These are phyloP conservation scores for Mucor indicus DNA, from an alignment of 371 early-diverging fungal species.

Conservation along the genomic window DNA sequence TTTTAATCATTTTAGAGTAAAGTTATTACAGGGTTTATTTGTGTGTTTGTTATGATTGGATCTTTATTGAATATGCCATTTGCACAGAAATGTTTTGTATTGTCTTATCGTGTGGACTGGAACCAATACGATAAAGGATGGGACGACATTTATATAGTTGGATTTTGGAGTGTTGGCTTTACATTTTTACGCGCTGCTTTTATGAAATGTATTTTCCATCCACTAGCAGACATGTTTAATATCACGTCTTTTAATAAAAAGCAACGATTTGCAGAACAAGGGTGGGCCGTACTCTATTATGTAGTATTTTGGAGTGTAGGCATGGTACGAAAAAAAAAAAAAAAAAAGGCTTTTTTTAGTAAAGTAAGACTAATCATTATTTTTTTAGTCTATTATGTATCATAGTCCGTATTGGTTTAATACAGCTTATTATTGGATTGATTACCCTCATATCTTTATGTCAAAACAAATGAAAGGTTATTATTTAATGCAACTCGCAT, in stretches of 20 bases:
- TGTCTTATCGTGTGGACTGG: constrained; percentile 6
- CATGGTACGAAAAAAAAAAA: constrained; percentile 62
- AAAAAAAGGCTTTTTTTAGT: too few species aligned
- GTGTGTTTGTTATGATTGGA: not conserved
- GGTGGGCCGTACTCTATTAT: constrained; percentile 54
- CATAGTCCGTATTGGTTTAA: constrained; percentile 70
- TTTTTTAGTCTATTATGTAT: constrained; percentile 51
- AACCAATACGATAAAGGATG: constrained; percentile 41
- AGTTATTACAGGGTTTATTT: too few species aligned
- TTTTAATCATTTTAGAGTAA: too few species aligned
- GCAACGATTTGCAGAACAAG: constrained; percentile 69
- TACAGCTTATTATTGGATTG: constrained; percentile 65
- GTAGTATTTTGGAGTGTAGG: constrained; percentile 59
- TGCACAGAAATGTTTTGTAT: constrained; percentile 11
- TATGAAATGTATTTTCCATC: constrained; percentile 60
- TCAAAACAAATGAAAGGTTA: constrained; percentile 64
- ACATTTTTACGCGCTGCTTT: constrained; percentile 62
- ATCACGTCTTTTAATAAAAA: constrained; percentile 48
- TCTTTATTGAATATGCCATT: constrained; percentile 1
- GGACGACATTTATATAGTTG: constrained; percentile 59
- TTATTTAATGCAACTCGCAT: constrained; percentile 75
- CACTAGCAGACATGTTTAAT: constrained; percentile 51
- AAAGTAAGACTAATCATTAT: not conserved
- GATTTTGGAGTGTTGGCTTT: constrained; percentile 67
- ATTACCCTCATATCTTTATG: constrained; percentile 63